Conservation (phyloP, 805 yeast species). For the Yamadazyma olivae region DNA sequence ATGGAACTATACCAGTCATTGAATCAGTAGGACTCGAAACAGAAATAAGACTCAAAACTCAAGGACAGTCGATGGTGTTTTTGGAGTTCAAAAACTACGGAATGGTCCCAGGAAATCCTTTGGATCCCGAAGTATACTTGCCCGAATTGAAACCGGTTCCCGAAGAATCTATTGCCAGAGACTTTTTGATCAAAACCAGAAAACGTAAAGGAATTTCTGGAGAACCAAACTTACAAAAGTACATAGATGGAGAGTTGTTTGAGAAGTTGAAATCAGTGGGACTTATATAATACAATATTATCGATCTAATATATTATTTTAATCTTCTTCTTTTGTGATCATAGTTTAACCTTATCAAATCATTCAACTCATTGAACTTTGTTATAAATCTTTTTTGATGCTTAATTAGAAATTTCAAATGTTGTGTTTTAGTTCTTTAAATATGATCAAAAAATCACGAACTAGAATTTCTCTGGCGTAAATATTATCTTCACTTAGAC, state of each 20-base stretch:
- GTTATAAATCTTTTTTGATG: constrained; percentile 25
- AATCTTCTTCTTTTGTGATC: constrained; percentile 3
- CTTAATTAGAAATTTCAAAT: constrained; percentile 18
- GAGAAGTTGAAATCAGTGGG: constrained; percentile 53
- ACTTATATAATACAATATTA: constrained; percentile 14
- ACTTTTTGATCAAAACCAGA: constrained; percentile 85
- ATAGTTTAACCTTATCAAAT: constrained; percentile 12
- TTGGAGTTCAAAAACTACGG: constrained; percentile 71
- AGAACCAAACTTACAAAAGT: constrained; percentile 64
- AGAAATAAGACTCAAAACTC: constrained; percentile 73
- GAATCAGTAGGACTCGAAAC: constrained; percentile 90
- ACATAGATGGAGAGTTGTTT: constrained; percentile 60
- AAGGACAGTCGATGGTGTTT: constrained; percentile 74
- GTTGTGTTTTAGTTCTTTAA: constrained; percentile 14
- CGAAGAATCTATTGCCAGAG: constrained; percentile 69
- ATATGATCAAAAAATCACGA: constrained; percentile 24
- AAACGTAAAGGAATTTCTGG: constrained; percentile 80
- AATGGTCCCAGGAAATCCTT: constrained; percentile 86
- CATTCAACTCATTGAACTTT: constrained; percentile 21
- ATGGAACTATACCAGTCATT: constrained; percentile 77
- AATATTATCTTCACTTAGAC: constrained; percentile 31
- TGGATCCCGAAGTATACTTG: constrained; percentile 61
- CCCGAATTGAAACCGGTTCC: constrained; percentile 79
- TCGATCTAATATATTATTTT: background rate
- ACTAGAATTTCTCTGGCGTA: constrained; percentile 22